Conservation (phyloP, 495 filamentous ascomycete species). For the Aspergillus carlsbadensis region DNA sequence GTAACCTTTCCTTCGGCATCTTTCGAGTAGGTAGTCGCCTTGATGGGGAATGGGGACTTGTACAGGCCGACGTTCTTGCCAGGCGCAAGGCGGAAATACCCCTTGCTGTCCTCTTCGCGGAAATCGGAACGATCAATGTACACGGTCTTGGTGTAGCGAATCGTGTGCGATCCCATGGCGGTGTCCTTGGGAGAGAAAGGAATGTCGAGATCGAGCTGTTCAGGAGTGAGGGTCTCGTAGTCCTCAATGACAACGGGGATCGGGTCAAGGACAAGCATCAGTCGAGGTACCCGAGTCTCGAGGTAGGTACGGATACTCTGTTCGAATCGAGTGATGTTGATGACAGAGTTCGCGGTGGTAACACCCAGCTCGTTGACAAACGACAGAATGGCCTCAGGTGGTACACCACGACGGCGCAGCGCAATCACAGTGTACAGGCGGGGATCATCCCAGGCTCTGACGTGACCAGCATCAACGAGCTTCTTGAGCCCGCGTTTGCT, state of each 20-base stretch:
- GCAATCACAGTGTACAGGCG: constrained; percentile 87
- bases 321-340: constrained; percentile 74
- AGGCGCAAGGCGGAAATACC: constrained; percentile 92
- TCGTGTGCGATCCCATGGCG: constrained; percentile 35
- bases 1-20: constrained; percentile 52
- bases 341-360: constrained; percentile 69
- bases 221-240: constrained; percentile 62
- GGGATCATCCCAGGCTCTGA: constrained; percentile 86
- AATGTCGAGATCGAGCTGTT: constrained; percentile 51
- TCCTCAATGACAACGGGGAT: constrained; percentile 73
- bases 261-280: constrained; percentile 77
- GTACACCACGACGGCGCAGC: constrained; percentile 77
- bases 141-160: constrained; percentile 71
- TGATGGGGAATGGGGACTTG: constrained; percentile 80
- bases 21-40: constrained; percentile 60
- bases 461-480: constrained; percentile 69
- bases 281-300: constrained; percentile 77
- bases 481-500: constrained; percentile 80
- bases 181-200: constrained; percentile 58
- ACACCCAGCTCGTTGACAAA: constrained; percentile 91
- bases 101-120: constrained; percentile 75
- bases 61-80: constrained; percentile 87
- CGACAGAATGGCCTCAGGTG: constrained; percentile 79
- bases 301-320: constrained; percentile 77
- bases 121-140: constrained; percentile 96